Percentiles rank a stretch among this genome's conserved stretches.
phyloP scores from a whole-genome alignment of 1,284 basidiomycete genomes.

The Abortiporus biennis region DNA sequence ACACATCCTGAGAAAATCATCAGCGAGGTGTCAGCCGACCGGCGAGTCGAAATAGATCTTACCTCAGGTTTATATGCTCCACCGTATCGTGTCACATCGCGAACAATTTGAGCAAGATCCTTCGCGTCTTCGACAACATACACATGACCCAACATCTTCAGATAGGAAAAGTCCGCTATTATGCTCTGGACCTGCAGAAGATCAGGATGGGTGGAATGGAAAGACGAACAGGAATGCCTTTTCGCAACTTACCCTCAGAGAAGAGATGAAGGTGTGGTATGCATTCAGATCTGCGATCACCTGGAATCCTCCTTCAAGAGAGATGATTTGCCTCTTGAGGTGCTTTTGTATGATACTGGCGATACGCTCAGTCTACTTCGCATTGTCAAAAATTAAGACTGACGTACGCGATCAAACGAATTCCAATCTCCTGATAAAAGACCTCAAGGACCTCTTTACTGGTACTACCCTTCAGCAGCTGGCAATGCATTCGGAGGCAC shows the following conservation, averaged over 20 bases:
- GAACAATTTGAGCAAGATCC: conserved; percentile 90
- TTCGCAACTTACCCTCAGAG: conserved; percentile 53
- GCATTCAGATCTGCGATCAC: conserved; percentile 95
- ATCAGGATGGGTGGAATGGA: no score
- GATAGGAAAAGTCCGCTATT: conserved; percentile 82
- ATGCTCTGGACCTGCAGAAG: conserved; percentile 58
- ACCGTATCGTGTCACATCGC: conserved; percentile 91
- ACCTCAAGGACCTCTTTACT: conserved; percentile 96
- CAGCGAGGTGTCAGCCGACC: conserved; percentile 8
- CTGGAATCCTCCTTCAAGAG: conserved; percentile 88
- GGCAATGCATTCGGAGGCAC: conserved; percentile 87
- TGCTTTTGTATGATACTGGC: conserved; percentile 90
- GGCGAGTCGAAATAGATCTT: conserved; percentile 17
- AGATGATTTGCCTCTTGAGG: conserved; percentile 95
- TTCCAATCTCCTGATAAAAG: conserved; percentile 95
- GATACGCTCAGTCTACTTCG: background rate
- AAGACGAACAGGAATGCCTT: background rate
- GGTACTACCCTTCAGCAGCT: conserved; percentile 86
- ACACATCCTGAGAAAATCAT: conserved; percentile 62
- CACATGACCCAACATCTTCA: conserved; percentile 96
- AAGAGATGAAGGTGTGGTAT: conserved; percentile 84
- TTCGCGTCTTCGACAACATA: conserved; percentile 91
- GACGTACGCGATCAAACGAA: conserved; percentile 81
- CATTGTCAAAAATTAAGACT: background rate
- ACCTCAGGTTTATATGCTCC: conserved; percentile 91